Conservation (phyloP, 768 basidiomycete species). For the Porpolomopsis calyptriformis region DNA sequence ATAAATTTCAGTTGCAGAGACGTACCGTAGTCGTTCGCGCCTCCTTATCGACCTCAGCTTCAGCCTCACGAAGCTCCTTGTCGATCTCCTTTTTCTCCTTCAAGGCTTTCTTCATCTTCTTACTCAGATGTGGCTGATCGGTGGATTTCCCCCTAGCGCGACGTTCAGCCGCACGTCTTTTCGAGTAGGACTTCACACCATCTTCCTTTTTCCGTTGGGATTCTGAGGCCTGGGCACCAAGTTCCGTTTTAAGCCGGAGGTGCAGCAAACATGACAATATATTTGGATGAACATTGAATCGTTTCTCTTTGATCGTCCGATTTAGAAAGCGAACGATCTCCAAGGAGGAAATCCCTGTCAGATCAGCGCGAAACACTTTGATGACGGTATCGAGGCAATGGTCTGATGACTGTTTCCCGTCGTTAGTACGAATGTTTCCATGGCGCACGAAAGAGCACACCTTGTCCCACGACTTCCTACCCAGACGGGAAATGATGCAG, state of each 20-base stretch:
- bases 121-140: constrained; percentile 72
- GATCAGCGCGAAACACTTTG: constrained; percentile 73
- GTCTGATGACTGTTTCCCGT: constrained; percentile 58
- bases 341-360: constrained; percentile 70
- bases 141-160: constrained; percentile 48
- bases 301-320: constrained; percentile 90
- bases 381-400: constrained; percentile 75
- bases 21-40: constrained; percentile 74
- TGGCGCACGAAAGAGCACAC: constrained; percentile 33
- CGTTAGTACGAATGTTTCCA: constrained; percentile 8
- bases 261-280: constrained; percentile 77
- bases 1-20: constrained; percentile 12
- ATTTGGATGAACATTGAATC: constrained; percentile 82
- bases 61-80: constrained; percentile 88
- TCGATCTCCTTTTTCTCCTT: constrained; percentile 87
- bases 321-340: constrained; percentile 86
- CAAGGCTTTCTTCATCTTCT: constrained; percentile 76
- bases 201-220: constrained; percentile 49
- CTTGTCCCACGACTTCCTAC: constrained; percentile 81
- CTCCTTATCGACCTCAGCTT: constrained; percentile 87
- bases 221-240: constrained; percentile 69
- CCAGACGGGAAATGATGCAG: constrained; percentile 71
- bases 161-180: constrained; percentile 33
- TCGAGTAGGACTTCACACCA: constrained; percentile 28
- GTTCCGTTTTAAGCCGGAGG: constrained; percentile 79